Conservation (phyloP, 768 basidiomycete species). For the Brasilioporus rufonigricans region DNA sequence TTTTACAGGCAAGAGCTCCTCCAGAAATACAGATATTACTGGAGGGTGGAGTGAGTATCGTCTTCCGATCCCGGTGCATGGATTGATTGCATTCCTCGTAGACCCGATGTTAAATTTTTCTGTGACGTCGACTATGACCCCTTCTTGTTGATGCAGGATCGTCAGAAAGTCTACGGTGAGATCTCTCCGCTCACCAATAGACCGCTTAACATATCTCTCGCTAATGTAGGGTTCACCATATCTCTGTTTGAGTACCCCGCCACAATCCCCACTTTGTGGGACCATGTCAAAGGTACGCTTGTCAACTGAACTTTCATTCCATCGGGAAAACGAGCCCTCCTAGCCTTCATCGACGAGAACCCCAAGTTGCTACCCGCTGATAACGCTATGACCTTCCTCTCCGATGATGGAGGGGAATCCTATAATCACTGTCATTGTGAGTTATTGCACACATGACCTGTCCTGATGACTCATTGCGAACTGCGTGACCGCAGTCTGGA, state of each 20-base stretch:
- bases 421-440: constrained; percentile 81
- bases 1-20: constrained; percentile 82
- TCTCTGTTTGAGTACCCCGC: constrained; percentile 74
- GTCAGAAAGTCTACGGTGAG: constrained; percentile 80
- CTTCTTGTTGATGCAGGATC: constrained; percentile 75
- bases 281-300: constrained; percentile 58
- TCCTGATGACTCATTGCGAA: not conserved
- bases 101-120: constrained; percentile 77
- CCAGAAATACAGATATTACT: constrained; percentile 79
- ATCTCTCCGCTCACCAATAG: not conserved
- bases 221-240: constrained; percentile 65
- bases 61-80: not conserved
- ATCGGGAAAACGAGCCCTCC: not conserved
- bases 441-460: constrained; percentile 26
- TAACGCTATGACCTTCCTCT: constrained; percentile 73
- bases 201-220: constrained; percentile 24
- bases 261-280: constrained; percentile 83
- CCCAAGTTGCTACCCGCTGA: constrained; percentile 59
- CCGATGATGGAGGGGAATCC: constrained; percentile 61
- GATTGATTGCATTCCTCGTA: constrained; percentile 25
- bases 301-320: not conserved
- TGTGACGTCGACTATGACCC: constrained; percentile 81
- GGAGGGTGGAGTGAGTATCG: constrained; percentile 79
- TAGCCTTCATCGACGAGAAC: constrained; percentile 66
- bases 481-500: constrained; percentile 52